Evolutionary conservation across 2,329 filamentous ascomycete species (phyloP), one percentile per base, ranked within the genome.

Genomic region (Cladosporium cucumerinum): DNA sequence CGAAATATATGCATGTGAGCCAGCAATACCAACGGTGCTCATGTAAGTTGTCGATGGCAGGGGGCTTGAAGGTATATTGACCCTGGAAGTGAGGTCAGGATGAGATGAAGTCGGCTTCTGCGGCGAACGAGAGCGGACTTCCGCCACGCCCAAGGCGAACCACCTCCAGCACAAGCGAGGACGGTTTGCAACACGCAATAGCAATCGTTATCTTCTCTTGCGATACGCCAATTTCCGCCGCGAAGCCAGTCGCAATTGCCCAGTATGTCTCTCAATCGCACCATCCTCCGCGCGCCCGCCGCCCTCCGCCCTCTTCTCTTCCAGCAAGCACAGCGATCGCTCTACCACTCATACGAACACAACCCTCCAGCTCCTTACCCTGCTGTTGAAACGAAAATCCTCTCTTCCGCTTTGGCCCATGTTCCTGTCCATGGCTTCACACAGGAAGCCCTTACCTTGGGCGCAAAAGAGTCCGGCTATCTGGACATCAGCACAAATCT

Each of bases 341-440:
- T 70, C 61, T 95, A 93, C 81, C 90, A 95, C 80, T 93, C 91
- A 66, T 83, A 88, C 78, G 86, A 91, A 73, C 89, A 92, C 74
- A 82, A 86, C 1, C 73, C 84, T 7, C 81, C 86, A 16, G 80
- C 85, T 2, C 83, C 85, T 67, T 96, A 92, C 82, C 87, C 84
- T 73, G 77, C 82, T 67, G 83, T 85, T 75, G 92, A 97, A 81
- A 81, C 84, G 51, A 81, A 86, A 64, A 96, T 98, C 75, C 90
- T 99, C 68, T 84, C 89, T 54, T 87, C 92, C n/a, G 90, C 93
- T 21, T 86, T 95, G 71, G 76, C 80, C 32, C 90, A 96, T 76
- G 87, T 98, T 11, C 92, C 93, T 21, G 77, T 84, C 59, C 85
- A 92, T 76, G 95, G 95, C 75, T 99, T 98, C 83, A 91, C 92